Evolutionary conservation across 2,329 filamentous ascomycete species (phyloP).

Genomic region (Trichoderma endophyticum): DNA sequence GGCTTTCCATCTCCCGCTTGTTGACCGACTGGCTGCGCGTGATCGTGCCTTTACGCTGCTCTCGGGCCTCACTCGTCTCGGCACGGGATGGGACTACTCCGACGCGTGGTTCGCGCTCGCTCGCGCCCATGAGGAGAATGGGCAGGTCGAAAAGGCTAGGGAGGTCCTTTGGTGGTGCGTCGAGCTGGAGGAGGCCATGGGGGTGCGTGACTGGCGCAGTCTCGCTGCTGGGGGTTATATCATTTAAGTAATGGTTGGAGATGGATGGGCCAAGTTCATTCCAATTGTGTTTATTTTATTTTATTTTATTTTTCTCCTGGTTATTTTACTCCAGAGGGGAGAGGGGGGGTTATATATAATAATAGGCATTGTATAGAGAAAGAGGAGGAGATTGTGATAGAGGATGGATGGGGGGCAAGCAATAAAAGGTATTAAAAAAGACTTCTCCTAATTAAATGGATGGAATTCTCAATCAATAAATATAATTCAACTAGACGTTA

Average conservation of each 20-base stretch:
- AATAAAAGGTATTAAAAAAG: background rate
- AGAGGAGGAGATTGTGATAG: background rate
- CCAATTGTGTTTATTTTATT: background rate
- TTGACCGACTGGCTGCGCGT: conserved; percentile 82
- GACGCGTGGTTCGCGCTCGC: conserved; percentile 93
- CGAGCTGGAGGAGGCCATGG: conserved; percentile 82
- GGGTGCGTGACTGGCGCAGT: conserved; percentile 74
- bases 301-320: background rate
- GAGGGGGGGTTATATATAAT: background rate
- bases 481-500: background rate
- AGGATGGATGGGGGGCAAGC: background rate
- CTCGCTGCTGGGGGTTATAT: conserved; percentile 67
- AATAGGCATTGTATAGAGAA: background rate
- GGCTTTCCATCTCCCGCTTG: conserved; percentile 62
- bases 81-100: conserved; percentile 82
- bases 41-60: conserved; percentile 86
- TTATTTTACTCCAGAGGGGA: background rate
- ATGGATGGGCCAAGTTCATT: background rate
- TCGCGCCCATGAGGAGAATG: conserved; percentile 81
- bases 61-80: conserved; percentile 78
- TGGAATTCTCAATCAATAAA: background rate
- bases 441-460: background rate
- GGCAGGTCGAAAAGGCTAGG: conserved; percentile 82
- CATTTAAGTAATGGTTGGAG: conserved; percentile 23
- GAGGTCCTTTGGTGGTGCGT: conserved; percentile 97